Conservation (phyloP, 306 rosid genomes). For the Quercus alba region DNA sequence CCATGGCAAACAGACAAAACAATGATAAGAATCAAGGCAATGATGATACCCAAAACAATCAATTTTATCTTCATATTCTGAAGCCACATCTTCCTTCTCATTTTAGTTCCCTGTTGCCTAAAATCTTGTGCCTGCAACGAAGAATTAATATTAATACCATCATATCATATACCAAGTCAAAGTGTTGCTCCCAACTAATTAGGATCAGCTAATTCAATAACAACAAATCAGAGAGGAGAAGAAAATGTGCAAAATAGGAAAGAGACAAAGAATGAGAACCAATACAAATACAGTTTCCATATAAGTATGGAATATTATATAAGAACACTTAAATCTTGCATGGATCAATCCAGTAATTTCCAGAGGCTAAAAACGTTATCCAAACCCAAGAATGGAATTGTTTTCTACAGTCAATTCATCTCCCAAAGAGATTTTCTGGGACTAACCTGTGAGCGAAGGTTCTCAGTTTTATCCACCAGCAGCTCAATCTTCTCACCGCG, state of each 20-base stretch:
- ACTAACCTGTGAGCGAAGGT: slow-evolving; percentile 92
- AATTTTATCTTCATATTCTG: slow-evolving; percentile 91
- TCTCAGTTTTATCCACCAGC: slow-evolving; percentile 90
- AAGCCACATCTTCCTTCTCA: slow-evolving; percentile 92
- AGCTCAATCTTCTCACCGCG: slow-evolving; percentile 96
- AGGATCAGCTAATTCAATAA: background rate
- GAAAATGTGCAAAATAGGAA: background rate
- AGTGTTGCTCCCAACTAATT: background rate
- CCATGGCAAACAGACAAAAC: slow-evolving; percentile 72
- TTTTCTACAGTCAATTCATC: background rate
- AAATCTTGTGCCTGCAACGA: slow-evolving; percentile 81
- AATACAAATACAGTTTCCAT: background rate
- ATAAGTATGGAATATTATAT: background rate
- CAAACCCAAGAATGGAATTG: background rate
- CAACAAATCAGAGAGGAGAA: background rate
- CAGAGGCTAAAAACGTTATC: too few relatives aligned
- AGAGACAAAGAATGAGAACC: background rate
- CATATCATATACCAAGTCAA: background rate
- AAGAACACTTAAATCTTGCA: background rate
- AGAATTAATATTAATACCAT: background rate
- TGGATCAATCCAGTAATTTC: too few relatives aligned
- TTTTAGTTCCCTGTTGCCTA: slow-evolving; percentile 62
- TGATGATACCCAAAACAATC: slow-evolving; percentile 55
- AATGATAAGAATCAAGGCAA: slow-evolving; percentile 55
- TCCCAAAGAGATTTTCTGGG: background rate